Percentiles rank a stretch among this genome's conserved stretches.
These are phyloP conservation scores for Rhizopogon vinicolor DNA, from an alignment of 768 basidiomycete species.

Conservation along the genomic window DNA sequence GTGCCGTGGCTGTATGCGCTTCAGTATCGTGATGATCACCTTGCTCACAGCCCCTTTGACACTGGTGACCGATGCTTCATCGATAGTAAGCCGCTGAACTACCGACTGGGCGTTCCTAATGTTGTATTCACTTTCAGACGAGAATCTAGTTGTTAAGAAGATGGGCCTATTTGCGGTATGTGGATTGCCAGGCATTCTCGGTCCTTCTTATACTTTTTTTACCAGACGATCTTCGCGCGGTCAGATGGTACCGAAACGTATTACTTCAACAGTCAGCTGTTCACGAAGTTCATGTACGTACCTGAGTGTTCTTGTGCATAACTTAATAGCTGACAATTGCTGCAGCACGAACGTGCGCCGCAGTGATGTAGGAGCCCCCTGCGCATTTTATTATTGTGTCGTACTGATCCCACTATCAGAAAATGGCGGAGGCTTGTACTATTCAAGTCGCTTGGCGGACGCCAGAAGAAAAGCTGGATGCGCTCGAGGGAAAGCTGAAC, in stretches of 20 bases:
- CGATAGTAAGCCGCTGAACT: constrained; percentile 36
- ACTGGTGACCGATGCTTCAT: constrained; percentile 82
- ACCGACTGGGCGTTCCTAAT: background rate
- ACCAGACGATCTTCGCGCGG: constrained; percentile 64
- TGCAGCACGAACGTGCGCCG: constrained; percentile 66
- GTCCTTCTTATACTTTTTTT: background rate
- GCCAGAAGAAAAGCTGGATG: constrained; percentile 66
- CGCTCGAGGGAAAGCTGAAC: constrained; percentile 61
- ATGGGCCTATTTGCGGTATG: constrained; percentile 73
- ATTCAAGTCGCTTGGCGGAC: constrained; percentile 78
- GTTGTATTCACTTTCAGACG: constrained; percentile 33
- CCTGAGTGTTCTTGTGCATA: background rate
- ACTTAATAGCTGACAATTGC: background rate
- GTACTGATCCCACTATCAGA: constrained; percentile 30
- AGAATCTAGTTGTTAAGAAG: constrained; percentile 73
- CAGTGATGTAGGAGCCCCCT: constrained; percentile 45
- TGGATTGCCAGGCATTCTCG: background rate
- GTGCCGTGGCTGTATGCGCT: constrained; percentile 22
- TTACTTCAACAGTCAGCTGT: constrained; percentile 77
- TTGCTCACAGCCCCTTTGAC: constrained; percentile 57
- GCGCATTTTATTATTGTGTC: background rate
- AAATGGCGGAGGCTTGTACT: constrained; percentile 62
- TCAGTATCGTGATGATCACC: constrained; percentile 3
- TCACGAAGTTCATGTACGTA: constrained; percentile 68
- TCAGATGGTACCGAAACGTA: constrained; percentile 75